These are phyloP conservation scores for Naegleria fowleri DNA, from an alignment of 208 protist genomes.

Conservation along the genomic window DNA sequence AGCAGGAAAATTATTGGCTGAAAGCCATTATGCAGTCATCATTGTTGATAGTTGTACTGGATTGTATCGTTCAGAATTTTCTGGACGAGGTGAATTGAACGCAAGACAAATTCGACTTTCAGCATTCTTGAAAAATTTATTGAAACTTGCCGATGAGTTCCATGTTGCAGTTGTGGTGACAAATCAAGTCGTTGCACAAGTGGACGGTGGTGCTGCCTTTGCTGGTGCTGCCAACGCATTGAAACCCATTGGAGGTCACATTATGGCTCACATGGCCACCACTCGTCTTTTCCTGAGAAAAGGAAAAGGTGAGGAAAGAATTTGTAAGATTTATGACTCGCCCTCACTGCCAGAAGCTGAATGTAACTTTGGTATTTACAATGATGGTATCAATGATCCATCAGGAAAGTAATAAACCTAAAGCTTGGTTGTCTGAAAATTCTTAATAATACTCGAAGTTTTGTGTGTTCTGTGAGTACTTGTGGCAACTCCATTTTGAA, in stretches of 20 bases:
- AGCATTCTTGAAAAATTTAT: conserved; percentile 80
- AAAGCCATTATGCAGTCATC: conserved; percentile 64
- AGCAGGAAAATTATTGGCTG: conserved; percentile 47
- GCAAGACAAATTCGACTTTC: conserved; percentile 89
- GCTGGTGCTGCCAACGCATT: conserved; percentile 25
- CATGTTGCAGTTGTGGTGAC: conserved; percentile 68
- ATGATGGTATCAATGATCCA: conserved; percentile 88
- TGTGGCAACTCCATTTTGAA: no score
- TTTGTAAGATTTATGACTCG: conserved; percentile 97
- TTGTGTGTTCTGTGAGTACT: no score
- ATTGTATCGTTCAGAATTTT: conserved; percentile 95
- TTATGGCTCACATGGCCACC: conserved; percentile 96
- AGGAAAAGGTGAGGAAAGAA: conserved; percentile 88
- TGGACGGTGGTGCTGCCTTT: conserved; percentile 45
- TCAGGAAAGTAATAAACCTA: conserved; percentile 66
- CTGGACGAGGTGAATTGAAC: conserved; percentile 90
- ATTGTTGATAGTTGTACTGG: conserved; percentile 98
- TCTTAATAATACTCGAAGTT: no score
- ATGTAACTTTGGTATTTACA: conserved; percentile 85
- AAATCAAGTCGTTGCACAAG: conserved; percentile 62
- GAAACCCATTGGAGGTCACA: conserved; percentile 86
- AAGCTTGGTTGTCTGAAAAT: no score
- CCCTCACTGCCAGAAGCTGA: conserved; percentile 93
- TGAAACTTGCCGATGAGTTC: conserved; percentile 86
- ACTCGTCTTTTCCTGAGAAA: conserved; percentile 87